Conservation (phyloP, 805 yeast species). For the Saccharomyces mikatae region DNA sequence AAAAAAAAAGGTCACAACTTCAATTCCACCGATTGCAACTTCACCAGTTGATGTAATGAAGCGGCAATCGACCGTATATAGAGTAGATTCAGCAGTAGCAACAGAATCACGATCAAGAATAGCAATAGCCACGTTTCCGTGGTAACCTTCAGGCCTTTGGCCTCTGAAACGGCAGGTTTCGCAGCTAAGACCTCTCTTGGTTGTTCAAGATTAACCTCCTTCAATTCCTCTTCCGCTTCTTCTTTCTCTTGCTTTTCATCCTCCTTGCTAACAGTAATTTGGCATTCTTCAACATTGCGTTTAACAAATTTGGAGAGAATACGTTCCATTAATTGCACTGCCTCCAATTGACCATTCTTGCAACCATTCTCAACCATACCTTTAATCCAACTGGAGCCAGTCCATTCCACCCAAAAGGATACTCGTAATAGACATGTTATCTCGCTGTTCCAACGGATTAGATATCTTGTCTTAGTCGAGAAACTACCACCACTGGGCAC, state of each 20-base stretch:
- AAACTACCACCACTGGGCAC: conserved; percentile 90
- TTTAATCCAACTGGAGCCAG: conserved; percentile 87
- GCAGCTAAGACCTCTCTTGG: not conserved
- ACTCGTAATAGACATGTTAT: conserved; percentile 53
- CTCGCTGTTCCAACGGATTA: conserved; percentile 64
- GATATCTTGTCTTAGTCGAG: conserved; percentile 62
- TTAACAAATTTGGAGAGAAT: conserved; percentile 22
- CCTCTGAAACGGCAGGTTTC: not conserved
- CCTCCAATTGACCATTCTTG: conserved; percentile 65
- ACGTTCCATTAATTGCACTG: conserved; percentile 41
- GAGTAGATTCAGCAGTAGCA: not conserved
- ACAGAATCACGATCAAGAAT: not conserved
- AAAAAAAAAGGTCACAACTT: not conserved
- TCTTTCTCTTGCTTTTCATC: conserved; percentile 3
- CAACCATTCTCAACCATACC: conserved; percentile 82
- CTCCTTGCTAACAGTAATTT: conserved; percentile 1
- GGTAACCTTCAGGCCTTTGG: not conserved
- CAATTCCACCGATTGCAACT: not conserved
- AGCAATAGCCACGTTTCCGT: not conserved
- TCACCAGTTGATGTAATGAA: not conserved
- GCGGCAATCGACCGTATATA: not conserved
- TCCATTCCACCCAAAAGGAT: conserved; percentile 82
- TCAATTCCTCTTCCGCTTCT: not conserved
- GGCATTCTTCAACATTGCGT: conserved; percentile 11
- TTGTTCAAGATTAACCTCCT: not conserved